Base-by-base conservation (phyloP, 371 early-diverging fungal species). In the Rhizomucor pusillus region DNA sequence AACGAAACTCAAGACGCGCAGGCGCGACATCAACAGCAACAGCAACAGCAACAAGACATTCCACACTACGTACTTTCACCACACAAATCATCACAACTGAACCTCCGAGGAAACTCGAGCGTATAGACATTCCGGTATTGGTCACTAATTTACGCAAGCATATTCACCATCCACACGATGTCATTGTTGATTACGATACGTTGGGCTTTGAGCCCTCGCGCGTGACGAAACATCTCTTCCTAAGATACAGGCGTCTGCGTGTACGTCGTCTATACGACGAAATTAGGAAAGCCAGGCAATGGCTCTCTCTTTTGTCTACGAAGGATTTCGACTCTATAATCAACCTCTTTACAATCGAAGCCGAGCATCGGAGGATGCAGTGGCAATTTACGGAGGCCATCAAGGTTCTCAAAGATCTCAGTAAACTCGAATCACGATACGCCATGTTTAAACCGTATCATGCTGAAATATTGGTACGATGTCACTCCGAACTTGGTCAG, bases 241-340 rank as follows among this genome's bases (percentile, higher is more conserved):
- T 40, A 16, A 55, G 50, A 39, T 29, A 44, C 19, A 46, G 47
- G 20, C 53, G 37, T 16, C 36, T 41, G 12, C 41, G 37, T 16
- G 29, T 62, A 35, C 43, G 53, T 19, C 24, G 16, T 16, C 34
- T 56, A 11, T 55, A 57, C 29, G 23, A 35, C 1, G 45, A 44
- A 20, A 41, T 56, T 20, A 47, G 49, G 0, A 13, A 23, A 13
- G n/a, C 36, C 12, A 23, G 44, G 7, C 11, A 29, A 33, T 40
- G 66, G 14, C 55, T 70, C 14, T 19, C 36, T 12, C 44, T 58
- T 10, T 43, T 60, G 23, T 43, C 60, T 20, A 19, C 22, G 2
- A 50, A 62, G 23, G 60, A 62, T 36, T 47, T 62, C 16, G 45
- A 54, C 16, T 35, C 55, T 1, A 52, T 67, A 18, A 36, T 63